These are phyloP conservation scores for Rhodocollybia butyracea DNA, from an alignment of 768 basidiomycete species.

Conservation along the genomic window DNA sequence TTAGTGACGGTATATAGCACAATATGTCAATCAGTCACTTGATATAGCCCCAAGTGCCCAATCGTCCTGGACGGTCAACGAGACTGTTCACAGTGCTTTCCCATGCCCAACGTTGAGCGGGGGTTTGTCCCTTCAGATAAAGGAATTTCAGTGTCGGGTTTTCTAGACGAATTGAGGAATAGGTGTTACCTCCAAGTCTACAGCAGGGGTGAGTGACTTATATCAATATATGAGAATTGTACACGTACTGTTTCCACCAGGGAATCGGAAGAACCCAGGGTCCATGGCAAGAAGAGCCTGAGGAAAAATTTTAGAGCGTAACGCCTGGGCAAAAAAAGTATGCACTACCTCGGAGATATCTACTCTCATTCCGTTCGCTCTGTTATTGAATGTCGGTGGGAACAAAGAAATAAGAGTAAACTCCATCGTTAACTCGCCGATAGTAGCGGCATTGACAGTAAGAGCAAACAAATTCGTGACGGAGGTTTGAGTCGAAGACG, in stretches of 20 bases:
- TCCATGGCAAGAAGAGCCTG: slow-evolving; percentile 53
- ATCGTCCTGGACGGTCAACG: slow-evolving; percentile 51
- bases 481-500: slow-evolving; percentile 30
- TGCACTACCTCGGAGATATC: slow-evolving; percentile 51
- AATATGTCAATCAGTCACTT: slow-evolving; percentile 24
- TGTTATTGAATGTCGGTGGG: slow-evolving; percentile 63
- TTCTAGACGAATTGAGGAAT: neutral
- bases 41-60: slow-evolving; percentile 59
- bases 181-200: slow-evolving; percentile 30
- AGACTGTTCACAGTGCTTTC: slow-evolving; percentile 57
- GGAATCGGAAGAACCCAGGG: slow-evolving; percentile 63
- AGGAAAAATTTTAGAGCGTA: neutral
- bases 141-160: neutral
- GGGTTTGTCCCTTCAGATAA: slow-evolving; percentile 44
- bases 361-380: slow-evolving; percentile 56
- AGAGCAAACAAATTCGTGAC: slow-evolving; percentile 49
- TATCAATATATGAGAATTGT: slow-evolving; percentile 13
- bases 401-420: slow-evolving; percentile 65
- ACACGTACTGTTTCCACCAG: slow-evolving; percentile 59
- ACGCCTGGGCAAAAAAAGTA: neutral
- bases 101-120: slow-evolving; percentile 60
- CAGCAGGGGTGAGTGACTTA: slow-evolving; percentile 10
- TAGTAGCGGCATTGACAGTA: slow-evolving; percentile 40
- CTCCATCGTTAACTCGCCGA: slow-evolving; percentile 41
- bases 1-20: neutral